These are phyloP conservation scores for Blastocystis sp. DNA, from an alignment of 352 stramenopile species.

Conservation along the genomic window DNA sequence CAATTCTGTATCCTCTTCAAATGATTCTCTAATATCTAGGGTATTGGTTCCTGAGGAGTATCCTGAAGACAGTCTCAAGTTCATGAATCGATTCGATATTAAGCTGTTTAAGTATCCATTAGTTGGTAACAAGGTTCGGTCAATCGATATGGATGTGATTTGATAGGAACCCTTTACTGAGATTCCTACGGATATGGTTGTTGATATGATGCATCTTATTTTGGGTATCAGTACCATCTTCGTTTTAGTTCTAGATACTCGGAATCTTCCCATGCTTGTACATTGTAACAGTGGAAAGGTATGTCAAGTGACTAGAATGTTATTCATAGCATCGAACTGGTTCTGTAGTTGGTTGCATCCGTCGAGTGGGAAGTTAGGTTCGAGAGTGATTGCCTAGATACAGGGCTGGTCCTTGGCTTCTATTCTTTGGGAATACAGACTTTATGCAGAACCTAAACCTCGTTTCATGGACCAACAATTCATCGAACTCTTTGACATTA, in stretches of 20 bases:
- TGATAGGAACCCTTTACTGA: conserved; percentile 59
- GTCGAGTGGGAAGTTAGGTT: not conserved
- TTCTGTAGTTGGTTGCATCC: conserved; percentile 61
- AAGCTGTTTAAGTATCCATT: conserved; percentile 51
- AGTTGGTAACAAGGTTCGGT: conserved; percentile 30
- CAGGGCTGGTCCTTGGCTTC: conserved; percentile 50
- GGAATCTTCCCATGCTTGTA: conserved; percentile 55
- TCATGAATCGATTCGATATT: conserved; percentile 62
- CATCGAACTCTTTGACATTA: conserved; percentile 63
- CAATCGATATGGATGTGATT: not conserved
- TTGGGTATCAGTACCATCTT: not conserved
- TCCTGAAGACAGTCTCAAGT: conserved; percentile 53
- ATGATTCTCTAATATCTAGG: not conserved
- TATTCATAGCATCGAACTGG: conserved; percentile 52
- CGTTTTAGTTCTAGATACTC: not conserved
- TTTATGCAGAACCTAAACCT: conserved; percentile 62
- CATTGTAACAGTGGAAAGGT: conserved; percentile 64
- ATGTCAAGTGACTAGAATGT: not conserved
- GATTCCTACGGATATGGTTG: conserved; percentile 54
- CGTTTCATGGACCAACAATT: conserved; percentile 63
- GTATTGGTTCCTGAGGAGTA: conserved; percentile 62
- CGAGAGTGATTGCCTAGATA: not conserved
- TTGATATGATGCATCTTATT: conserved; percentile 59
- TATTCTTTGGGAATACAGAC: conserved; percentile 50
- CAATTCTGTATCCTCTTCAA: conserved; percentile 13